Evolutionary conservation across 192 early-diverging fungal genomes (phyloP), one percentile per base, ranked within the genome.

Genomic region (Coemansia sp.): DNA sequence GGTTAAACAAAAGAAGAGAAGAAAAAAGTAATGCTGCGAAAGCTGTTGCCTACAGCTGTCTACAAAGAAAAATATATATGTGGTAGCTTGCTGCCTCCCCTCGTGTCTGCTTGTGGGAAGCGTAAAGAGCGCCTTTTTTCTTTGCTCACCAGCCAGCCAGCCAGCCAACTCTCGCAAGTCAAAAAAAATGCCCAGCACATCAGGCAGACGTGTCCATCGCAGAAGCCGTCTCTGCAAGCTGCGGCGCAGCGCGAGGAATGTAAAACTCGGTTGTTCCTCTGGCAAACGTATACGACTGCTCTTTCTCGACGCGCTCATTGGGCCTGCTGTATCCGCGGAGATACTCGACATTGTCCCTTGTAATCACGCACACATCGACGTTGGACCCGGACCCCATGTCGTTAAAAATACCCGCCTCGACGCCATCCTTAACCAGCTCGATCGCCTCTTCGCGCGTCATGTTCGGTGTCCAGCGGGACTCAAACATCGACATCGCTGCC

Each of bases 331-430:
- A 94, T 80, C 93, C 92, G 28, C 94, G 88, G 25, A 93, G 85
- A 56, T 91, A 88, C 56, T 99, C 96, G 30, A 89, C 88, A 45
- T 85, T 87, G 67, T 83, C 91, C 73, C 92, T 91, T 58, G 89
- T 92, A 73, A 99, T 95, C 7, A 99, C 91, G 60, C 86, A 89
- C 1, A 97, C 87, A 80, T 99, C 95, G 54, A 99, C 95, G 74
- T 96, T 97, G 31, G 90, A 93, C 60, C 97, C 97, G 50, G 97
- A 99, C 67, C 97, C 97, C 34, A 97, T 75, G 76, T 99, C 97
- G 82, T 99, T 97, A 84, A 99, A 99, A 64, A 99, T 94, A 89
- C 97, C 97, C 14, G 96, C 91, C 76, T 92, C 89, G 74, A 99
- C 94, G 51, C 96, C 94, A 56, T 96, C 92, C 61, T 91, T 89